phyloP scores from a whole-genome alignment of 805 yeast species.

The Zygotorulaspora chibaensis region DNA sequence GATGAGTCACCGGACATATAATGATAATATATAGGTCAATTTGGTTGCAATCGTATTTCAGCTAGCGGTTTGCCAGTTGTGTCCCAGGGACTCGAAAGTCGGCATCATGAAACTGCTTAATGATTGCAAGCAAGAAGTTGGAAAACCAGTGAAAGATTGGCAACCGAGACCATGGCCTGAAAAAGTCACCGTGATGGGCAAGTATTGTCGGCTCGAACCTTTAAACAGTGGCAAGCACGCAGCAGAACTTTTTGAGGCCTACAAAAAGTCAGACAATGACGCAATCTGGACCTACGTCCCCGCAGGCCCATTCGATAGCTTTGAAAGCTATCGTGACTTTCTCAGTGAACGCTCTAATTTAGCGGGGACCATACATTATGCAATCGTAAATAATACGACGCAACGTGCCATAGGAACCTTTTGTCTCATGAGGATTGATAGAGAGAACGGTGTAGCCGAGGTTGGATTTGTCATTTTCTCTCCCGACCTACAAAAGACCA shows the following conservation, averaged over 20 bases:
- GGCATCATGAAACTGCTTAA: neutral
- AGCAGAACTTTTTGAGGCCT: conserved; percentile 13
- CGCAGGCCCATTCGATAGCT: conserved; percentile 14
- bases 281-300: conserved; percentile 19
- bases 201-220: conserved; percentile 17
- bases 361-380: conserved; percentile 14
- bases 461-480: conserved; percentile 31
- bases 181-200: conserved; percentile 13
- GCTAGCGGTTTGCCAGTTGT: no score
- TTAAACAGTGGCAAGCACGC: conserved; percentile 15
- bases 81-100: no score
- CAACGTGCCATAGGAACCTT: conserved; percentile 28
- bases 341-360: neutral
- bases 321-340: conserved; percentile 2
- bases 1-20: no score
- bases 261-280: conserved; percentile 7
- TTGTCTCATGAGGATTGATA: conserved; percentile 27
- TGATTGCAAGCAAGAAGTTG: conserved; percentile 11
- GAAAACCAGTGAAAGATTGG: conserved; percentile 14
- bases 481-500: conserved; percentile 18
- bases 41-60: no score
- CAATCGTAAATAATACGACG: conserved; percentile 21
- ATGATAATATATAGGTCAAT: no score
- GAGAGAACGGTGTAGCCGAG: conserved; percentile 28
- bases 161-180: conserved; percentile 12